phyloP scores from a whole-genome alignment of 768 basidiomycete species.

The Rhodotorula kratochvilovae region DNA sequence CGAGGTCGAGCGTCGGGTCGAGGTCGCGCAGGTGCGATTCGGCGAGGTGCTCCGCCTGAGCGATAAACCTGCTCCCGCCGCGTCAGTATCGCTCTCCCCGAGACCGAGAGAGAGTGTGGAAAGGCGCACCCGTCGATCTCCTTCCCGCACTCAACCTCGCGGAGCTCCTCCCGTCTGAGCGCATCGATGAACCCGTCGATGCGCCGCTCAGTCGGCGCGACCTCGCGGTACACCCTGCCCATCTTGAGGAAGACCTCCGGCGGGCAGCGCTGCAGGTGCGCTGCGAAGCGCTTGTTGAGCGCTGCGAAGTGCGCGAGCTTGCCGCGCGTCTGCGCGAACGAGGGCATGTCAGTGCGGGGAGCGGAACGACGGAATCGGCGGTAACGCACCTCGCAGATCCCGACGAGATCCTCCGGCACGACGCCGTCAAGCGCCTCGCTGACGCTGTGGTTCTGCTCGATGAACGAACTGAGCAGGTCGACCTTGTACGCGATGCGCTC shows the following conservation, averaged over 20 bases:
- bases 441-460: constrained; percentile 75
- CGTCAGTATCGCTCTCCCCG: neutral
- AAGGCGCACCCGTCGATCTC: constrained; percentile 70
- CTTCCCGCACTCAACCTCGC: constrained; percentile 85
- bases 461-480: constrained; percentile 74
- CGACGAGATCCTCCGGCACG: constrained; percentile 80
- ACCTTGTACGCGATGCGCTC: constrained; percentile 78
- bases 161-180: constrained; percentile 80
- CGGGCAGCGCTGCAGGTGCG: constrained; percentile 72
- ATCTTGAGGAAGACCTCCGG: constrained; percentile 79
- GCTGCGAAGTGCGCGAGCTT: constrained; percentile 73
- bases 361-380: constrained; percentile 37
- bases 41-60: constrained; percentile 86
- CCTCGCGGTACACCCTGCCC: constrained; percentile 75
- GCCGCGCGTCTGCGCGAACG: constrained; percentile 70
- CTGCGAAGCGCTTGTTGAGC: constrained; percentile 83
- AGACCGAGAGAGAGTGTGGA: fast-evolving
- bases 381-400: constrained; percentile 88
- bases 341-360: neutral
- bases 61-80: constrained; percentile 64
- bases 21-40: constrained; percentile 78
- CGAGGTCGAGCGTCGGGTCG: constrained; percentile 66
- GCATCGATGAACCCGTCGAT: constrained; percentile 87
- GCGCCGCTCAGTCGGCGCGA: constrained; percentile 80
- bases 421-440: constrained; percentile 77